A percentile compares a stretch with the other conserved stretches of the same genome.
These are phyloP conservation scores for Flueggea neowawraea DNA, from an alignment of 441 rosid genomes.

Conservation along the genomic window DNA sequence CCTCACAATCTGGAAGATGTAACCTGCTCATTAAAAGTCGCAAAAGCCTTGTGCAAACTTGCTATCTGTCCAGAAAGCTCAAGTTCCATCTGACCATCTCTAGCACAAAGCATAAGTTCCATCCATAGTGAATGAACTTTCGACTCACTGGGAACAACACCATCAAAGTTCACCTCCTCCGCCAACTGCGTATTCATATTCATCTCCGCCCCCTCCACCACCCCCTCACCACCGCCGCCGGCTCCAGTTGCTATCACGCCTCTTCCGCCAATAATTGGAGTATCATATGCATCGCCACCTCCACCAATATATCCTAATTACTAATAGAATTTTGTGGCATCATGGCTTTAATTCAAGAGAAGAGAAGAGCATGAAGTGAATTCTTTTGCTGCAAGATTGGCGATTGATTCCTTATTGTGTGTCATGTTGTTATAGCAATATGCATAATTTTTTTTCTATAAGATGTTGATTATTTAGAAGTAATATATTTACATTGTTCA, in stretches of 20 bases:
- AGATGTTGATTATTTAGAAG: too few relatives aligned
- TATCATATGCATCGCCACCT: conserved; percentile 48
- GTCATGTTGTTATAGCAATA: too few relatives aligned
- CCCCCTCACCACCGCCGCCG: conserved; percentile 20
- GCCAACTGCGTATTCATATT: conserved; percentile 9
- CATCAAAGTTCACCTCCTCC: conserved; percentile 22
- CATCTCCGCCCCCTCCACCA: conserved; percentile 21
- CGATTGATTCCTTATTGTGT: too few relatives aligned
- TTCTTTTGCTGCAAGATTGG: background rate
- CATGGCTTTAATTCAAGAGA: conserved; percentile 2
- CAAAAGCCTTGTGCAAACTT: conserved; percentile 48
- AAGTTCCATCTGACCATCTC: conserved; percentile 59
- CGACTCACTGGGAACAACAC: conserved; percentile 55
- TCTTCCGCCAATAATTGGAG: conserved; percentile 45
- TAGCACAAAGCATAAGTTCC: too few relatives aligned
- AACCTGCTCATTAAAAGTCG: conserved; percentile 30
- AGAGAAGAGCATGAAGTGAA: background rate
- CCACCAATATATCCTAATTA: conserved; percentile 73
- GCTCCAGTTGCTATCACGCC: conserved; percentile 7
- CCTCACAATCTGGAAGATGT: background rate
- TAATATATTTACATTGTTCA: too few relatives aligned
- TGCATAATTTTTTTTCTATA: too few relatives aligned
- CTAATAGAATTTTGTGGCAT: conserved; percentile 20
- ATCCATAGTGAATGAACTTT: conserved; percentile 35
- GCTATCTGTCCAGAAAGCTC: conserved; percentile 69